Base-by-base conservation (phyloP, 192 early-diverging fungal species). In the Gonapodya sp. region DNA sequence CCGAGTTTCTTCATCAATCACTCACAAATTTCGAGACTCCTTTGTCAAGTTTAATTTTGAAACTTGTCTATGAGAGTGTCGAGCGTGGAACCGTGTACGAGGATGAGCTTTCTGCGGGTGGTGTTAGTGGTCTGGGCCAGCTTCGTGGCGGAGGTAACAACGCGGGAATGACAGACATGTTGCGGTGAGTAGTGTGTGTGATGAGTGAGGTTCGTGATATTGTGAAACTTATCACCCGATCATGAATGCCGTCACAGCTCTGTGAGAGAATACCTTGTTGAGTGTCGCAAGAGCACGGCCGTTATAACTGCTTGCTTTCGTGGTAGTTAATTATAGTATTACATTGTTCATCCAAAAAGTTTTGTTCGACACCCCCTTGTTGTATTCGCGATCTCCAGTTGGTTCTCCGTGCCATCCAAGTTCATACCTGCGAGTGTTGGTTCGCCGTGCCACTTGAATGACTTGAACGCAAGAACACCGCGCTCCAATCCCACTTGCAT, bases 1-100 rank as follows among this genome's bases (percentile, higher is more conserved):
- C 92, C 78, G 92, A 96, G 84, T 94, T 97, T 79, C 92, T 98
- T 82, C 91, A 95, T 81, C 93, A 93, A 83, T 95, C 93, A 0
- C 82, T 98, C 36, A 84, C 91, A 31, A 87, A 90, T 81, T 98
- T 94, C 85, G 87, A 94, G 81, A 92, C 90, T 1, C 84, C 90
- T 18, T 81, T 86, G 18, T 90, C 94, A 1, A 87, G 86, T 37
- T 87, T 92, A 80, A 88, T 93, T 35, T 86, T 97, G 80, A 89
- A 90, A 36, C 88, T 92, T 73, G 93, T 97, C 36, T 93, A 95
- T 84, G 87, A 89, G 46, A 89, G 90, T 1, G 90, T 97, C 31
- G 92, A 95, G 30, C 75, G 75, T 33, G 75, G 75, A 33, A 77
- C 75, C 2, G 30, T 18, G 2, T 77, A 77, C 34, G 75, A 77